Evolutionary conservation across 192 early-diverging fungal species (phyloP), one percentile per base, ranked within the genome.

Genomic region (Rhizophagus sp.): DNA sequence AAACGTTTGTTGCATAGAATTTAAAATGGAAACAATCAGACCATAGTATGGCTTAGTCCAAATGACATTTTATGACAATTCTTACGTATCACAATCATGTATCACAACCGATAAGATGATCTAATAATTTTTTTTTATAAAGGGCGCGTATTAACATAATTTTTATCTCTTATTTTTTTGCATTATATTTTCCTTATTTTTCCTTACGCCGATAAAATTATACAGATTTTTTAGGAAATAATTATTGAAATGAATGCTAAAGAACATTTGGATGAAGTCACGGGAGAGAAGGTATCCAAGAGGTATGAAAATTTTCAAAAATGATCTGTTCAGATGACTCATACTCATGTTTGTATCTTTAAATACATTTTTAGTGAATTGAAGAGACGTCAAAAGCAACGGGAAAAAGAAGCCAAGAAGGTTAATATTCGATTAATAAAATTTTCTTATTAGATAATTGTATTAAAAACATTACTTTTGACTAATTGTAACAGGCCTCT

Each of bases 211-310:
- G 19, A 57, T 57, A 52, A 52, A 52, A 52, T 19, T 52, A 57
- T 22, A 57, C 17, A 1, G 17, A 57, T 22, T 22, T 57, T 19
- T 57, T 17, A 57, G 12, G 52, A 22, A 57, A 22, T 65, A 65
- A 13, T 65, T 65, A 69, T 34, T 30, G 70, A 39, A 41, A 72
- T 75, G 79, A 75, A 61, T 39, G 39, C 80, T 36, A 64, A 61
- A 41, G 79, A 81, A 36, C 84, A 91, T 83, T 79, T 88, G 80
- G 97, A 99, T 82, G 88, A 89, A 78, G 93, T 91, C 49, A 98
- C 97, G 36, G 94, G 94, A 71, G 97, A 99, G 90, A 93, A 91
- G 90, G 89, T 99, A 75, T 97, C 96, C 81, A 99, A 99, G 92
- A 88, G 84, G 93, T 94, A 90, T 65, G 90, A 22, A 36, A 27